Percentiles rank a stretch among this genome's conserved stretches.
Conservation (phyloP, 805 yeast species). For the Pichia insulana region DNA sequence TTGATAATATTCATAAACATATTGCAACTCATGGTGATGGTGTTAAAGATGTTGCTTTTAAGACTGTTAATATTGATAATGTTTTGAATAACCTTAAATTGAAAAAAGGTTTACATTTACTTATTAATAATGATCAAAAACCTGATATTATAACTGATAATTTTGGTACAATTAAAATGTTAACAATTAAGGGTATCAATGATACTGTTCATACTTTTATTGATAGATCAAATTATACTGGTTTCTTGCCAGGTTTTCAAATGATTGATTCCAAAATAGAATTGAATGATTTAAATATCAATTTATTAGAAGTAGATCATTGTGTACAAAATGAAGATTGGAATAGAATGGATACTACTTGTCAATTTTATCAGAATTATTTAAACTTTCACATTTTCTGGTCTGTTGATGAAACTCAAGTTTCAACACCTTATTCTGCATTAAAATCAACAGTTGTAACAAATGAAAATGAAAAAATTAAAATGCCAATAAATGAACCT, state of each 20-base stretch:
- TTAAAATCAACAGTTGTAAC: constrained; percentile 73
- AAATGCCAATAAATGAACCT: constrained; percentile 84
- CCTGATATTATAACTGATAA: constrained; percentile 30
- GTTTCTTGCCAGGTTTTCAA: constrained; percentile 22
- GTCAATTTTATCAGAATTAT: constrained; percentile 49
- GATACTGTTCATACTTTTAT: constrained; percentile 67
- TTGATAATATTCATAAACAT: constrained; percentile 35
- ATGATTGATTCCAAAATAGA: background rate
- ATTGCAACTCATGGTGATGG: constrained; percentile 63
- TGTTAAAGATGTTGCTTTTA: constrained; percentile 67
- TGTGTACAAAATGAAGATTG: constrained; percentile 74
- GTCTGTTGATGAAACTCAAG: constrained; percentile 76
- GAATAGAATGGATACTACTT: constrained; percentile 52
- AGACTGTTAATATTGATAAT: constrained; percentile 39
- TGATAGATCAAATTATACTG: constrained; percentile 28
- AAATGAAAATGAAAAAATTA: constrained; percentile 50
- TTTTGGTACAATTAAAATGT: constrained; percentile 43
- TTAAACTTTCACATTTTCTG: constrained; percentile 74
- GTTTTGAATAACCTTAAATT: background rate
- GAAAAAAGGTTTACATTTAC: background rate
- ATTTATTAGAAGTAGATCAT: constrained; percentile 52
- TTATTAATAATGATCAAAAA: constrained; percentile 36
- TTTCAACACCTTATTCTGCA: constrained; percentile 63
- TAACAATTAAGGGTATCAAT: constrained; percentile 45
- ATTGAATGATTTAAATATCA: constrained; percentile 14